Evolutionary conservation across 345 rosid species (phyloP), one percentile per base, ranked within the genome.

Genomic region (Acer campestre): DNA sequence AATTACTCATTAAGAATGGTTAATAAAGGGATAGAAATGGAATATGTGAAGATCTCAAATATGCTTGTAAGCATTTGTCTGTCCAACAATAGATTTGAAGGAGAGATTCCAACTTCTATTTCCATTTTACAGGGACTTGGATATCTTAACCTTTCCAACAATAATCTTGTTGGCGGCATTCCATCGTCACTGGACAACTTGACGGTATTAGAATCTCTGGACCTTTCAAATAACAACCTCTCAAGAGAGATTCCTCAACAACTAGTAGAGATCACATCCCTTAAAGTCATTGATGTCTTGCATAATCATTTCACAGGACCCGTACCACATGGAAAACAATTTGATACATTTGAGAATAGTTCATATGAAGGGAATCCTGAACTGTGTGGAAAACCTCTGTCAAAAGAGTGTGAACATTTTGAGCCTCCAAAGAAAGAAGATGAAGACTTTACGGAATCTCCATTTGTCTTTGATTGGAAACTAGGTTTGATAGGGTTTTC

Each of bases 271-370:
- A 9, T 42, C 38, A 35, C 38, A 35, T 0, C 38, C 38, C 6
- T 35, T 13, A 67, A 4, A 8, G 3, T 12, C 11, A 25, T 81
- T 18, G 68, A 81, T 71, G 17, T 83, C 27, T 78, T 85, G 0
- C 35, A 79, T 4, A 86, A 84, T 44, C 23, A 70, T 31, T 72
- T 86, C 20, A 53, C 69, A 1, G 85, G 85, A 17, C 49, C 6
- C 0, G 76, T 85, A 73, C 85, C 88, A 0, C 10, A 20, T 29
- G 85, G 75, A 16, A 55, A 27, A 10, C 82, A 80, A 16, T 80
- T 82, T 11, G 64, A 51, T 17, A 80, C 73, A 0, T 85, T 78
- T n/a, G 17, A 38, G 0, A 58, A 40, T 1, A 17, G 35, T 25
- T 82, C 84, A 0, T 85, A 13, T 17, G 64, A 67, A 0, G 80